Base-by-base conservation (phyloP, 1,284 basidiomycete genomes). In the Malassezia obtusa region DNA sequence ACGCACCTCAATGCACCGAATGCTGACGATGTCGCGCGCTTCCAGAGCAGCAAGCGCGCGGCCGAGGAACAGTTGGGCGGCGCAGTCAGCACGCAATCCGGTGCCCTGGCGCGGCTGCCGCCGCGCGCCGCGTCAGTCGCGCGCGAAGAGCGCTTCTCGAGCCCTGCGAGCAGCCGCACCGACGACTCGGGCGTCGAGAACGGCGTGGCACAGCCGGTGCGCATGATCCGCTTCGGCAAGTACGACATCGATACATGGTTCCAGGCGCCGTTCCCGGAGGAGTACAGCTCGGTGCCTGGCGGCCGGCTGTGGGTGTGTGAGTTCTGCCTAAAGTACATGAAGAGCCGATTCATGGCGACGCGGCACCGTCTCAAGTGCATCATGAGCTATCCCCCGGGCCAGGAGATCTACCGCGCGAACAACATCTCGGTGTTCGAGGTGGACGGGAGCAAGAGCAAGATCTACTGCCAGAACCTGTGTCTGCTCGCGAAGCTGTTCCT, bases 391-490 rank as follows among this genome's bases (percentile, higher is more conserved):
- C 92, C 94, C 2, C 94, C 94, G 2, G 94, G 94, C 12, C 91
- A 98, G 74, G 94, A 98, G 76, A 96, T 99, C 48, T 98, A 99
- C 73, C 81, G 92, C 37, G 90, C 95, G 73, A 84, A 84, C 28
- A 75, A 75, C 39, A 80, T 96, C 31, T 92, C 89, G 10, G 86
- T 99, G 51, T 99, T 94, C 69, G 94, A 99, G 74, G 91, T 99
- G 24, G 94, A 98, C 73, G 94, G 94, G 39, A 80, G 92, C 62
- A 90, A 90, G 78, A 95, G 95, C 79, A 98, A 96, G 54, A 96
- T 96, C 67, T 99, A 96, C 76, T 98, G 94, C 74, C 94, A 98
- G 75, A 96, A 99, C 73, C 81, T 99, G n/a, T 98, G 94, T 76
- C 79, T 99, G 50, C 80, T 99, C 26, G 92, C 92, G 52, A 98